Percentiles rank a stretch among this genome's conserved stretches.
phyloP scores from a whole-genome alignment of 768 basidiomycete genomes.

The Obba rivulosa region DNA sequence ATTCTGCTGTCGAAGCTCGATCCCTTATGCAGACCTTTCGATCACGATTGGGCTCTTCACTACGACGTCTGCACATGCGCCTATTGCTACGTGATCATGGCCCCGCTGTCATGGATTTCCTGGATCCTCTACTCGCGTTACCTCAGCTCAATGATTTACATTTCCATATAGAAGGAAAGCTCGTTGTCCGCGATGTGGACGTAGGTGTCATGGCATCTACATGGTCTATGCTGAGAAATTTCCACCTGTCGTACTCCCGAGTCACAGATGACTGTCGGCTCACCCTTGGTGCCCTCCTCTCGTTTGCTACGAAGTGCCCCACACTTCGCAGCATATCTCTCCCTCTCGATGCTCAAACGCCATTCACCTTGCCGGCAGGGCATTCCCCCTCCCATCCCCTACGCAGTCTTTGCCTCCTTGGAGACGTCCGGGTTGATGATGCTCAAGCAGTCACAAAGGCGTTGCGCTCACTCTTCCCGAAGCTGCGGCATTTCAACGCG shows the following conservation, averaged over 20 bases:
- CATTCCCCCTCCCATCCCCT: background rate
- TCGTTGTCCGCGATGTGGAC: background rate
- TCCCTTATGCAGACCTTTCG: background rate
- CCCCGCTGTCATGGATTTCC: background rate
- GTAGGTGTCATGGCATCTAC: background rate
- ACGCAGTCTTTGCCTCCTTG: background rate
- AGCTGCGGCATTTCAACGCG: slow-evolving; percentile 1
- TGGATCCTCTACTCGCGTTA: background rate
- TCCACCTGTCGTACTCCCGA: slow-evolving; percentile 1
- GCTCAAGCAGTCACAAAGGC: no score
- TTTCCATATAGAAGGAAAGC: background rate
- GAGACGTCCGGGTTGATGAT: slow-evolving; percentile 1
- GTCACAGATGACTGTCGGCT: background rate
- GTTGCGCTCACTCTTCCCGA: background rate
- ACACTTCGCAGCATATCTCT: background rate
- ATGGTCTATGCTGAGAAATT: background rate
- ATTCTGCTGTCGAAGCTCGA: background rate
- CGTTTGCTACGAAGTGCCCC: background rate
- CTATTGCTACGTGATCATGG: background rate
- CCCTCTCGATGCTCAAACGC: background rate
- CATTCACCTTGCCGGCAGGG: background rate
- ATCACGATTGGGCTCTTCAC: background rate
- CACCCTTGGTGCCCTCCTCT: background rate
- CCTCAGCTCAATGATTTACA: background rate
- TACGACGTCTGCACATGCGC: background rate